A percentile compares a stretch with the other conserved stretches of the same genome.
Evolutionary conservation across 768 basidiomycete genomes (phyloP).

Genomic region (Termitomyces sp.): DNA sequence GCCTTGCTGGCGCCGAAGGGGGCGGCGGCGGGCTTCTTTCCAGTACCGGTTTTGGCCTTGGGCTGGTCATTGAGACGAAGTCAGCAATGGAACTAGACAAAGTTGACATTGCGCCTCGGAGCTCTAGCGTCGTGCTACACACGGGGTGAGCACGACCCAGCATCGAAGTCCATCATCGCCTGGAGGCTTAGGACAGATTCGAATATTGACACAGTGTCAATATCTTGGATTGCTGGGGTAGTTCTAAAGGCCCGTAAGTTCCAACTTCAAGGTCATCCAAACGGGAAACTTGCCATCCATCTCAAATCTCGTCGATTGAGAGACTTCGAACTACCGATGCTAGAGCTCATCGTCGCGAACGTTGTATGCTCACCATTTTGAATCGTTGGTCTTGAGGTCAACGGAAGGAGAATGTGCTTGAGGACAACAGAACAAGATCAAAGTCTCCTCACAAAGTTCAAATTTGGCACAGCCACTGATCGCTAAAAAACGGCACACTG

Average conservation of each 20-base stretch:
- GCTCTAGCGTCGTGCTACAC: conserved; percentile 45
- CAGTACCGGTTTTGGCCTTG: conserved; percentile 65
- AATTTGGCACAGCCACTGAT: conserved; percentile 1
- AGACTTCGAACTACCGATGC: conserved; percentile 33
- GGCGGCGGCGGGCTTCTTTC: conserved; percentile 84
- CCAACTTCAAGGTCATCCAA: conserved; percentile 31
- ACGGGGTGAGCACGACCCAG: conserved; percentile 30
- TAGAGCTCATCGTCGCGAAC: conserved; percentile 34
- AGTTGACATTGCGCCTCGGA: conserved; percentile 44
- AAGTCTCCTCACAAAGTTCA: neutral
- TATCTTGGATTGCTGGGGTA: conserved; percentile 18
- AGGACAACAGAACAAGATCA: neutral
- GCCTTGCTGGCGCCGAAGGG: conserved; percentile 78
- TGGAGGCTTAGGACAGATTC: conserved; percentile 33
- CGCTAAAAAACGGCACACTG: neutral
- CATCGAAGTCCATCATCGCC: conserved; percentile 35
- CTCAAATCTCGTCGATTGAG: conserved; percentile 22
- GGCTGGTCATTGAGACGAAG: conserved; percentile 94
- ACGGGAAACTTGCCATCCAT: conserved; percentile 50
- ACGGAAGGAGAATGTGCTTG: neutral
- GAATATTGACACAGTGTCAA: conserved; percentile 14
- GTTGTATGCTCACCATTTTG: conserved; percentile 50
- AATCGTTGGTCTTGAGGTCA: conserved; percentile 31
- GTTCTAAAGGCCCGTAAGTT: conserved; percentile 16
- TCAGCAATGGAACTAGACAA: conserved; percentile 35